These are phyloP conservation scores for Leccinum variabile DNA, from an alignment of 1,284 basidiomycete species.

Conservation along the genomic window DNA sequence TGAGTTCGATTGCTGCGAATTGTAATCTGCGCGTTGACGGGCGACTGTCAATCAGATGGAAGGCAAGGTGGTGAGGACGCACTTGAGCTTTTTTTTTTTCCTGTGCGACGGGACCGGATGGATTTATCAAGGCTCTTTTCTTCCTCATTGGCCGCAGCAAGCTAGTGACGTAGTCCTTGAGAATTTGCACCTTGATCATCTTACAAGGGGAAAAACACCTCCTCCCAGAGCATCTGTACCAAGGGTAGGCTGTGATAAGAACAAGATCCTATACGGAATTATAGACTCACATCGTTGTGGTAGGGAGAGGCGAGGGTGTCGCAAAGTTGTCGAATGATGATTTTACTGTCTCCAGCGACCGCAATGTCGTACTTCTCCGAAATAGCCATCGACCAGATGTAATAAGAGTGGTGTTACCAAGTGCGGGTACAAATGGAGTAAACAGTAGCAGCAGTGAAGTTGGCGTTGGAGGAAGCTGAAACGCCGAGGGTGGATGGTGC, in stretches of 20 bases:
- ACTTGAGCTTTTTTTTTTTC: neutral
- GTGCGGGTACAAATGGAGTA: too few species aligned
- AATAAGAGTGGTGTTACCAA: neutral
- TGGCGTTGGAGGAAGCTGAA: constrained; percentile 16
- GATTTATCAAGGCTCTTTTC: neutral
- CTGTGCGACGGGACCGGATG: neutral
- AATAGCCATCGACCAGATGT: neutral
- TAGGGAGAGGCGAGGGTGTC: neutral
- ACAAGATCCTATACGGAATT: neutral
- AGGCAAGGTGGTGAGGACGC: neutral
- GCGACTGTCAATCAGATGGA: neutral
- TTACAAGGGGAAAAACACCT: neutral
- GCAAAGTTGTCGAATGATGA: neutral
- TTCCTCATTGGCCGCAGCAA: neutral
- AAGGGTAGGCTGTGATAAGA: neutral
- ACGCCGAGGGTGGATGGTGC: too few species aligned
- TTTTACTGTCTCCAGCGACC: neutral
- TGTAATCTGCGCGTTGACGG: neutral
- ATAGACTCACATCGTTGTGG: neutral
- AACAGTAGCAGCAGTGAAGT: constrained; percentile 20
- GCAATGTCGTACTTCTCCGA: neutral
- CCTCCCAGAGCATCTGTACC: neutral
- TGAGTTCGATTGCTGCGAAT: neutral
- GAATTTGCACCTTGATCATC: neutral
- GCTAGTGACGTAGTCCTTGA: neutral